Evolutionary conservation across 2,329 filamentous ascomycete species (phyloP), one percentile per base, ranked within the genome.

Genomic region (Aspergillus thermomutatus): DNA sequence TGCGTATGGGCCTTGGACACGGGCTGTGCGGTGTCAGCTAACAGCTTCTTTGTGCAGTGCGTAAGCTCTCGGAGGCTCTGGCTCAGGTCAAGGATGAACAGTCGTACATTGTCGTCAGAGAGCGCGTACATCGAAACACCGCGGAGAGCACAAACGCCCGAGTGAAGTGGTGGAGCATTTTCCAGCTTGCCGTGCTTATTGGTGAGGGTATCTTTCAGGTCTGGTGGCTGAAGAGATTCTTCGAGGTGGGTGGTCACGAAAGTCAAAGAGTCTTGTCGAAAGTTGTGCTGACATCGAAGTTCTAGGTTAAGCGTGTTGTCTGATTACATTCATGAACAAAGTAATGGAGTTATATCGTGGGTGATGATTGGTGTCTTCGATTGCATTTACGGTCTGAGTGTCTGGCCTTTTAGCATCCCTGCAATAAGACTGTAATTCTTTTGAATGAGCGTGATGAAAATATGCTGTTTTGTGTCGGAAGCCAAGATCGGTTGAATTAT

Each of bases 151-250:
- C 94, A 70, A 99, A 99, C 77, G 85, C 87, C 66, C 85, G 94
- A 65, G 94, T 99, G 74, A 99, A 99, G 82, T 99, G 94, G 94
- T 99, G 94, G 94, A 97, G 94, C 77, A 84, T 97, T 68, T 97
- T 97, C 77, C 92, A 99, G 78, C 86, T 99, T 63, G 84, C 86
- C 55, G 87, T 97, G 51, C 84, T 99, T 61, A 82, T 95, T 64
- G 92, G 89, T 69, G 91, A 97, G 81, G 94, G 92, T 59, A 81
- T 97, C 64, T 99, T 99, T 82, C 94, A 99, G 81, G 93, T 99
- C 64, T 99, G 94, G 93, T 99, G 94, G 92, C 78, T 99, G 74
- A 94, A 96, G 80, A 86, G 94, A 72, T 99, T 99, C 84, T 97
- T 97, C 72, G 92, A 97, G 87, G 86, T 87, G 72, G 61, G 77